Conservation (phyloP, 352 stramenopile genomes). For the Globisporangium barbulae region DNA sequence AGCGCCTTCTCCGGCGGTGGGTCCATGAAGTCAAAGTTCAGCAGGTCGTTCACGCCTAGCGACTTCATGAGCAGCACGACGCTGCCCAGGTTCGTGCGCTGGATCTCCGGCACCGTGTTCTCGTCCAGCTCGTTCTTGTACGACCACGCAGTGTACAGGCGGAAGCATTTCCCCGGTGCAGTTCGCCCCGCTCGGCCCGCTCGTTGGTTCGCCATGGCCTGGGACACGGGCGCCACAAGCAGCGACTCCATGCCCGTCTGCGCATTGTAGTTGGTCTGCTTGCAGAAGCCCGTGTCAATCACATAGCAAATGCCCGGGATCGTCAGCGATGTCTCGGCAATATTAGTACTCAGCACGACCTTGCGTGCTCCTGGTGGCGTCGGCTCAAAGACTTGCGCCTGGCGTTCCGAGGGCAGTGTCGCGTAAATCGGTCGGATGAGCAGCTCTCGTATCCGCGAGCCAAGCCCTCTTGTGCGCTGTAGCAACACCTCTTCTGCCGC, state of each 20-base stretch:
- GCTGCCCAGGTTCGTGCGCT: conserved; percentile 96
- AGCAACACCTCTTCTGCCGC: conserved; percentile 94
- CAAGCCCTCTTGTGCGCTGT: conserved; percentile 91
- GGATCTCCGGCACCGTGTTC: conserved; percentile 98
- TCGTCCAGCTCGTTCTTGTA: conserved; percentile 99
- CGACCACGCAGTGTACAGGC: conserved; percentile 98
- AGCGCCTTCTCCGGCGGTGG: conserved; percentile 97
- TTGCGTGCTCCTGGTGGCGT: conserved; percentile 95
- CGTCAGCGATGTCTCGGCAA: conserved; percentile 98
- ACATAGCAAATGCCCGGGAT: conserved; percentile 99
- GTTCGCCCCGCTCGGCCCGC: conserved; percentile 95
- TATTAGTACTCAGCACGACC: conserved; percentile 99
- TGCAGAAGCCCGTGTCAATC: conserved; percentile 99
- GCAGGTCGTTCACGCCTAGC: conserved; percentile 98
- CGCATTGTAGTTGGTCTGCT: conserved; percentile 99
- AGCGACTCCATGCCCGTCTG: conserved; percentile 99
- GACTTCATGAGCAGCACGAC: conserved; percentile 99
- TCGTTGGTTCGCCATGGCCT: conserved; percentile 96
- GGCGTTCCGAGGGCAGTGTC: conserved; percentile 96
- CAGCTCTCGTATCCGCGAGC: conserved; percentile 97
- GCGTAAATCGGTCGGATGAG: conserved; percentile 99
- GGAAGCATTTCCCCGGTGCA: conserved; percentile 98
- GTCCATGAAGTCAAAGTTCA: conserved; percentile 99
- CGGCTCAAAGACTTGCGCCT: conserved; percentile 99
- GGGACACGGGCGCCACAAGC: conserved; percentile 96